Conservation (phyloP, 2,329 filamentous ascomycete genomes). For the Alternaria brassicicola region DNA sequence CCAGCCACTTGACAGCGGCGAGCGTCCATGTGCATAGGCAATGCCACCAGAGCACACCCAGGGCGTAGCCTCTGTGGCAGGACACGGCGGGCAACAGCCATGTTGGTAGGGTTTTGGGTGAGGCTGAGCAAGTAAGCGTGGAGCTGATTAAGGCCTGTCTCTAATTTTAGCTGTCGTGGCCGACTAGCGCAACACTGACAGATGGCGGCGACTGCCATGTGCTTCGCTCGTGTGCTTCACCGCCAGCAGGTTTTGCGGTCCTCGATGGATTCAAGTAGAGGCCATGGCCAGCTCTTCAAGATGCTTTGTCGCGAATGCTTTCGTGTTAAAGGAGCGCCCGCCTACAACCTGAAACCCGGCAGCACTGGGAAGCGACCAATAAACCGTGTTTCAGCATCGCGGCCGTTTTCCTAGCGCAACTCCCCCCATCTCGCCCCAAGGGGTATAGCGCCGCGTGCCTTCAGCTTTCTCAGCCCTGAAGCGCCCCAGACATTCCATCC, state of each 20-base stretch:
- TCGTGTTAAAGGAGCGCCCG: constrained; percentile 30
- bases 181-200: constrained; percentile 24
- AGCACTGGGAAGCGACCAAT: constrained; percentile 17
- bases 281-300: constrained; percentile 11
- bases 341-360: constrained; percentile 27
- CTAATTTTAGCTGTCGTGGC: constrained; percentile 31
- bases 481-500: constrained; percentile 27
- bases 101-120: constrained; percentile 17
- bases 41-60: background rate
- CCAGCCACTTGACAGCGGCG: background rate
- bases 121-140: constrained; percentile 36
- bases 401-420: constrained; percentile 23
- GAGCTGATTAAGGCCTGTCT: constrained; percentile 23
- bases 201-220: constrained; percentile 3
- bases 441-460: constrained; percentile 15
- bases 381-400: constrained; percentile 34
- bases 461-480: constrained; percentile 25
- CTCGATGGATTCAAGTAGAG: constrained; percentile 2
- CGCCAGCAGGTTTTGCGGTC: constrained; percentile 9
- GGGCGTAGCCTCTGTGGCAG: background rate
- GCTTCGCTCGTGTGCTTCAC: constrained; percentile 17
- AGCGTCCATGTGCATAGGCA: background rate
- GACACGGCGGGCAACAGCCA: constrained; percentile 3
- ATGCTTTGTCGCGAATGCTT: constrained; percentile 17
- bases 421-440: constrained; percentile 17